Conservation (phyloP, 1,284 basidiomycete genomes). For the Trichosporon coremiiforme region DNA sequence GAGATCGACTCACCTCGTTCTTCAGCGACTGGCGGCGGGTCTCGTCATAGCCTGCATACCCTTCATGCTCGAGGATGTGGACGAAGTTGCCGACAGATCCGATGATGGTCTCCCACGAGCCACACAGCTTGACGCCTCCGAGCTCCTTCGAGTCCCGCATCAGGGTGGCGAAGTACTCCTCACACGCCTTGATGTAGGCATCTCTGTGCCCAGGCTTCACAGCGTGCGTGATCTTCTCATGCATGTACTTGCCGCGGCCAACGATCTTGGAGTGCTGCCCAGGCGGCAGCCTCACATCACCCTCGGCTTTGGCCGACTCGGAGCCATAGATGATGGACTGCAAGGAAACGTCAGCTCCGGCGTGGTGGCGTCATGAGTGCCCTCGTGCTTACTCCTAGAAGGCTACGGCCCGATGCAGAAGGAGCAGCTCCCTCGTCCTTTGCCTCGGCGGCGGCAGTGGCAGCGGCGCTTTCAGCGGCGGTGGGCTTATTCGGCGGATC, state of each 20-base stretch:
- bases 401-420: neutral
- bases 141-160: conserved; percentile 67
- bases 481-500: conserved; percentile 21
- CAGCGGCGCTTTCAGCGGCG: neutral
- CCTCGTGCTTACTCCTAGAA: conserved; percentile 4
- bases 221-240: conserved; percentile 84
- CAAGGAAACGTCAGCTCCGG: conserved; percentile 20
- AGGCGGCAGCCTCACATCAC: conserved; percentile 63
- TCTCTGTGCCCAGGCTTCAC: conserved; percentile 76
- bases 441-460: neutral
- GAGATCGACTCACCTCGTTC: conserved; percentile 37
- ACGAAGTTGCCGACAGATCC: conserved; percentile 75
- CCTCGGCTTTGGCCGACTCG: conserved; percentile 77
- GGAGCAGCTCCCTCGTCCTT: neutral
- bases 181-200: conserved; percentile 81
- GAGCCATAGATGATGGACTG: conserved; percentile 72
- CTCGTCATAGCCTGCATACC: conserved; percentile 77
- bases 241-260: conserved; percentile 74
- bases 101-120: conserved; percentile 82
- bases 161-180: conserved; percentile 76
- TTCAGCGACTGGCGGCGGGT: conserved; percentile 31
- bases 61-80: conserved; percentile 86
- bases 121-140: conserved; percentile 76
- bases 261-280: conserved; percentile 80
- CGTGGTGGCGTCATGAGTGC: conserved; percentile 21